Evolutionary conservation across 192 early-diverging fungal genomes (phyloP), one percentile per base, ranked within the genome.

Genomic region (Linnemannia exigua): DNA sequence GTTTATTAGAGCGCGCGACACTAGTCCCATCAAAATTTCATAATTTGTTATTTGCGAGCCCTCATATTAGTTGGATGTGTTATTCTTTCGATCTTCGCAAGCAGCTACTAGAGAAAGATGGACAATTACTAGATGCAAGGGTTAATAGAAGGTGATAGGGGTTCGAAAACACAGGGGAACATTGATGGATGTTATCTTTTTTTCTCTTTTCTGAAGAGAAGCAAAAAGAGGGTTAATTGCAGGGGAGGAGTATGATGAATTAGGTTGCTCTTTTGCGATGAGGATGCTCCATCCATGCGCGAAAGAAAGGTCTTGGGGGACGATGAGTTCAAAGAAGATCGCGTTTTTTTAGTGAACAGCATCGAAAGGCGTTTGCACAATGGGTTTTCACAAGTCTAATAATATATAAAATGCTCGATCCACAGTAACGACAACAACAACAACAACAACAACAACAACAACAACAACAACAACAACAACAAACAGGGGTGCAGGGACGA

Each of bases 21-120:
- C 9, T 63, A 31, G n/a, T 54, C 22, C 17, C 52, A 63, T 63
- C 58, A 63, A 63, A 4, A 12, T 15, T 25, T 63, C 58, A 63
- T 63, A 63, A 31, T 63, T 54, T n/a, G 28, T 31, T 17, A 50
- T 63, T 63, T 63, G 58, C 58, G 58, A 63, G 58, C 58, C 58
- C 58, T 63, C 58, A 33, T 63, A 31, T n/a, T n/a, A 31, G 25
- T 63, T 11, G 58, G 5, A n/a, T n/a, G n/a, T n/a, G 8, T 63
- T 28, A n/a, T n/a, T n/a, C n/a, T 31, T 63, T 63, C 58, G 58
- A 63, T 63, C 58, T 63, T 63, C 58, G 12, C 0, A 14, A 6
- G 28, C 28, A n/a, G 54, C 8, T 16, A 20, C 17, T 16, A 51
- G 7, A 22, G 9, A 4, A 63, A 14, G 58, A 63, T 31, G 58